A percentile compares a stretch with the other conserved stretches of the same genome.
These are phyloP conservation scores for Theobroma cacao DNA, from an alignment of 345 rosid genomes.

Conservation along the genomic window DNA sequence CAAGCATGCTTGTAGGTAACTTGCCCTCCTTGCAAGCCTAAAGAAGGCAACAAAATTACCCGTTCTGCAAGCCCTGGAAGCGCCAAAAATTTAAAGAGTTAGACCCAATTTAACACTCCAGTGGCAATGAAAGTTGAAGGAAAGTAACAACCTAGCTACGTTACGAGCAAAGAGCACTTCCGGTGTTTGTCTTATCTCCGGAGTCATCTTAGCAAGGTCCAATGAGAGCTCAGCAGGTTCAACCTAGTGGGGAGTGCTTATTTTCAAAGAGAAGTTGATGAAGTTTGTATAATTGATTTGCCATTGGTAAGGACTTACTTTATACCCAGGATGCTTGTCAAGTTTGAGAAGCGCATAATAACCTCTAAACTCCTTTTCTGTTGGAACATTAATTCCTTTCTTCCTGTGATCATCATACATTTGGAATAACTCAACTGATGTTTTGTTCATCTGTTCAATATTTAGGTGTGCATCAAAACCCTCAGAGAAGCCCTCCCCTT, in stretches of 20 bases:
- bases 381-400: conserved; percentile 65
- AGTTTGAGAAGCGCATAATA: conserved; percentile 98
- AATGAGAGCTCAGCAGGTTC: conserved; percentile 98
- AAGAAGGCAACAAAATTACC: conserved; percentile 88
- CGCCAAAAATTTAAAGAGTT: conserved; percentile 28
- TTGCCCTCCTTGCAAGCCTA: conserved; percentile 87
- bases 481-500: conserved; percentile 97
- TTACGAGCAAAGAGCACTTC: conserved; percentile 88
- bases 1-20: conserved; percentile 94
- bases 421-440: conserved; percentile 95
- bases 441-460: conserved; percentile 98
- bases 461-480: conserved; percentile 99
- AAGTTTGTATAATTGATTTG: conserved; percentile 20
- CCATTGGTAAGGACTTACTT: conserved; percentile 46
- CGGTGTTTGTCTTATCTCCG: conserved; percentile 85
- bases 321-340: conserved; percentile 99
- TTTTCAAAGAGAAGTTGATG: conserved; percentile 12
- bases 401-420: conserved; percentile 97
- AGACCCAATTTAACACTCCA: conserved; percentile 29
- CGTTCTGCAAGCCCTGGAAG: conserved; percentile 85
- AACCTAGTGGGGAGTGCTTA: conserved; percentile 52
- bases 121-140: neutral
- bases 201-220: conserved; percentile 98
- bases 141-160: conserved; percentile 78
- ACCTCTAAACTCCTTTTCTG: conserved; percentile 94